Base-by-base conservation (phyloP, 2,329 filamentous ascomycete genomes). In the Fusarium algeriense region DNA sequence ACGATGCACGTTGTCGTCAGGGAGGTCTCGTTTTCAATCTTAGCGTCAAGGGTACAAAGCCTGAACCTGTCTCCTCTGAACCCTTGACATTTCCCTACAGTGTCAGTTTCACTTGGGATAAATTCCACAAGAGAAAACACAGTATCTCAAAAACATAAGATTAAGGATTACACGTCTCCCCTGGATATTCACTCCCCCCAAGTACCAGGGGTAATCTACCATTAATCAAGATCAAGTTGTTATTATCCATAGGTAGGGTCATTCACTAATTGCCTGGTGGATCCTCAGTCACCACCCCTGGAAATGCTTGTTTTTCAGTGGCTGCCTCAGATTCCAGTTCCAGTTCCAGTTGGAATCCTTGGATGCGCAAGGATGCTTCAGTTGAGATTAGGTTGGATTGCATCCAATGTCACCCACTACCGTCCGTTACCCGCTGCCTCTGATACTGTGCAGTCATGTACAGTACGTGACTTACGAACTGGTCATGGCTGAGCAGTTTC, bases 281-380 rank as follows among this genome's bases (percentile, higher is more conserved):
- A 49, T 58, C 55, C 41, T 50, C 65, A 60, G 49, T 28, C 45
- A 53, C 40, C 44, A 64, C 69, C 59, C 69, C 69, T 71, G 61
- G 55, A 71, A 66, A 66, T 60, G 64, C 69, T 71, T 72, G 52
- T 62, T 73, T 70, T 65, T 71, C 69, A 71, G 65, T 71, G 69
- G 69, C 57, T 57, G 60, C 54, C 43, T 65, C 49, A 62, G 60
- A 56, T 66, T 40, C 55, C 65, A 46, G 62, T 50, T 45, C 54
- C 46, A 65, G 62, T 61, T 66, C 64, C 52, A 55, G 52, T 32
- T 55, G 38, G 50, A 59, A 55, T 58, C 68, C 62, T 35, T 70
- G 68, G 55, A 52, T n/a, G 48, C 20, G 41, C 63, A 66, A 60
- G 60, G 62, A 63, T 68, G 64, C 68, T 65, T 71, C 58, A 69